Base-by-base conservation (phyloP, 371 early-diverging fungal genomes). In the Syncephalis plumigaleata region DNA sequence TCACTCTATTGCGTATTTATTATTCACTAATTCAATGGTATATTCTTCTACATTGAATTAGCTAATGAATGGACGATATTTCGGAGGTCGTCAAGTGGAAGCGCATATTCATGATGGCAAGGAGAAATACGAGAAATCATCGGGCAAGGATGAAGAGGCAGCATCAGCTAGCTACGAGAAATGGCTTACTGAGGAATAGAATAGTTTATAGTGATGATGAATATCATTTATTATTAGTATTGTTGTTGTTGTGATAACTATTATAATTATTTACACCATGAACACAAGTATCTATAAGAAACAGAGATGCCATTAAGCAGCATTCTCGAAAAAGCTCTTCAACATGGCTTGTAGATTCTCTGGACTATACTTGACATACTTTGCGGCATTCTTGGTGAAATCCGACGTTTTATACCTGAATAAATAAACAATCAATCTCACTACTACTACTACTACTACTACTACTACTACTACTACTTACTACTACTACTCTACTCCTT, bases 1-100 rank as follows among this genome's bases (percentile, higher is more conserved):
- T 21, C 13, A 20, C 20, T 1, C 26, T 9, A 2, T 7, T 39
- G 9, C 7, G 25, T 50, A 9, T 16, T 15, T 16, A 48, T 26
- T 8, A 18, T 45, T 3, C 3, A 18, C 18, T n/a, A 9, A 4
- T 27, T 11, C 11, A 18, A 23, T 8, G 11, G 24, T 43, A n/a
- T 20, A 17, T 47, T 36, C n/a, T n/a, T n/a, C n/a, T n/a, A n/a
- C n/a, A n/a, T n/a, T n/a, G n/a, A 47, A 25, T 21, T 60, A 87
- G 79, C 55, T 77, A 53, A 91, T 92, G 88, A 77, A 90, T 47
- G 85, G 86, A 7, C 74, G 96, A 3, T 91, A 72, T 59, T 93
- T 92, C 75, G 87, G 77, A 27, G 91, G 90, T 1, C 70, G 77
- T 20, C 71, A 75, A 46, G 73, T 95, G 23, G 66, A 63, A n/a